Base-by-base conservation (phyloP, 2,329 filamentous ascomycete genomes). In the Catunica adiposa region DNA sequence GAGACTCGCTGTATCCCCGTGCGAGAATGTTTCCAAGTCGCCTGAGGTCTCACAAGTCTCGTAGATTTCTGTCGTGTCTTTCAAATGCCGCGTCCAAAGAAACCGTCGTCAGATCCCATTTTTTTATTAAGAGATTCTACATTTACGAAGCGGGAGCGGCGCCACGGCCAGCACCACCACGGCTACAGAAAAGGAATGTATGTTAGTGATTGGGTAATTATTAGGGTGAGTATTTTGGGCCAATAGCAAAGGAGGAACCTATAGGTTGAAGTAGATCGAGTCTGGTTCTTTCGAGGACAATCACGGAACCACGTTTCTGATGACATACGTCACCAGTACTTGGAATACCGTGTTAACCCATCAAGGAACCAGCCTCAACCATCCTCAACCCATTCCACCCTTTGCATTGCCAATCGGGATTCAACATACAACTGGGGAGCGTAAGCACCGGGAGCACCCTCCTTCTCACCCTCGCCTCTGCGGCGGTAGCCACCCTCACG, bases 401-500 rank as follows among this genome's bases (percentile, higher is more conserved):
- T 23, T 20, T 22, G 17, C 14, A 40, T 22, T 14, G 47, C 14
- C 22, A 17, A 20, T 40, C 51, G 25, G 17, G 56, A 60, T 48
- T 56, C 59, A 65, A 73, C 79, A 81, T 74, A 84, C 83, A 95
- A 95, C 72, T 84, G 82, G 70, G 89, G 89, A 75, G 84, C 83
- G 73, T 92, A 95, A 74, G 89, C 86, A 75, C 86, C 86, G 68
- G 88, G 86, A 70, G 88, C 86, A 78, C 83, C 86, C 68, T 87
- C 87, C 77, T 94, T 88, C 82, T 94, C 94, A 68, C 82, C 84
- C 74, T 81, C 83, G 68, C 94, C 88, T 69, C 89, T 85, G 73
- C 89, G 83, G 73, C 89, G 80, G 82, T 96, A 95, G 70, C 85
- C 86, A 71, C 89, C 89, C 74, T 89, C 83, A 67, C 86, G 84